A percentile compares a stretch with the other conserved stretches of the same genome.
phyloP scores from a whole-genome alignment of 164 flowering plant genomes.

The Litsea cubeba region DNA sequence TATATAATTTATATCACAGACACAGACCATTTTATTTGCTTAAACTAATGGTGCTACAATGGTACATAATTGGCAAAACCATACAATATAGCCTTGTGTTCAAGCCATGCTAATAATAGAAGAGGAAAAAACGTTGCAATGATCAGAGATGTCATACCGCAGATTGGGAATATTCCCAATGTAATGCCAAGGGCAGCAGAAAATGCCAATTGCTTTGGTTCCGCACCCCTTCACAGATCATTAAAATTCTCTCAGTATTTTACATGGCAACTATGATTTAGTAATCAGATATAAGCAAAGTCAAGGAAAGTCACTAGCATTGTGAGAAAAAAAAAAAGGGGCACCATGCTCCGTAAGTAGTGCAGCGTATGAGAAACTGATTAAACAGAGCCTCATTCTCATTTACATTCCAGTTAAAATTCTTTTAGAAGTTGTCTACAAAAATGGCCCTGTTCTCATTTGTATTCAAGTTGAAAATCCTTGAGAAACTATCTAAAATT shows the following conservation, averaged over 20 bases:
- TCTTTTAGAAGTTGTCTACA: not conserved
- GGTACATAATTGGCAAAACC: too few relatives aligned
- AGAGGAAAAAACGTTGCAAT: not conserved
- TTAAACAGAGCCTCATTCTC: too few relatives aligned
- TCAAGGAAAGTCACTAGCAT: not conserved
- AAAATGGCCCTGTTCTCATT: not conserved
- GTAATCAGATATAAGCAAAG: not conserved
- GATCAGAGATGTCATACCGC: constrained; percentile 46
- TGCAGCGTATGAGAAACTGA: not conserved
- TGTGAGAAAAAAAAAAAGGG: too few relatives aligned
- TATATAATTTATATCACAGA: too few relatives aligned
- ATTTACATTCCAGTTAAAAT: too few relatives aligned
- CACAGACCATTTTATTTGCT: too few relatives aligned
- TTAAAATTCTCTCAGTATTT: not conserved
- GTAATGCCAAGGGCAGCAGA: constrained; percentile 86
- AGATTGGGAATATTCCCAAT: constrained; percentile 82
- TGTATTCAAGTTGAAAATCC: not conserved
- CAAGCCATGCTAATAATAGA: too few relatives aligned
- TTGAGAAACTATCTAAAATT: not conserved
- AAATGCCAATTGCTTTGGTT: constrained; percentile 85
- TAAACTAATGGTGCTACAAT: too few relatives aligned
- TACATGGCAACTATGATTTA: not conserved
- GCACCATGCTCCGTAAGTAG: not conserved
- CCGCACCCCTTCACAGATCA: constrained; percentile 57
- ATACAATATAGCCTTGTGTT: too few relatives aligned